These are phyloP conservation scores for Eremothecium coryli DNA, from an alignment of 1,139 yeast species.

Conservation along the genomic window DNA sequence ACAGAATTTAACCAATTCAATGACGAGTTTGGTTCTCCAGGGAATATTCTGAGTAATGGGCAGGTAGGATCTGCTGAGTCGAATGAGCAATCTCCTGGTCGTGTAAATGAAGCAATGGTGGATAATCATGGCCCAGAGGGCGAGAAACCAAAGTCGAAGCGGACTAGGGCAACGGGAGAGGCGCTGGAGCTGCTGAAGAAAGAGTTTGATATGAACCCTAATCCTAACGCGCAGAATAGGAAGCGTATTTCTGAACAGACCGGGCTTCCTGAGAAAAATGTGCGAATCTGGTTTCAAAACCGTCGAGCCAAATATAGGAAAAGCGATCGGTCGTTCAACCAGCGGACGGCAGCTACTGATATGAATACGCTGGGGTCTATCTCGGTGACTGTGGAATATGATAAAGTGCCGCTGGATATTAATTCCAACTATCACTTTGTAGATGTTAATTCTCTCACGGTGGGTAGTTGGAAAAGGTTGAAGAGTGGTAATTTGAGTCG, in stretches of 20 bases:
- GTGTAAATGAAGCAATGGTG: conserved; percentile 1
- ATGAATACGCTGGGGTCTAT: conserved; percentile 6
- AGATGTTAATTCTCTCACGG: conserved; percentile 57
- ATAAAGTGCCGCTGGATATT: conserved; percentile 42
- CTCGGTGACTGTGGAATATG: conserved; percentile 23
- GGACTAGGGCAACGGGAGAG: conserved; percentile 75
- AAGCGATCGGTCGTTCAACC: conserved; percentile 19
- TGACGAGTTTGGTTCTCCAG: conserved; percentile 8
- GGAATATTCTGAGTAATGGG: conserved; percentile 4
- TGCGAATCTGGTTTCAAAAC: conserved; percentile 92
- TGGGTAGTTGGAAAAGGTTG: conserved; percentile 73
- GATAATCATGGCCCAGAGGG: conserved; percentile 5
- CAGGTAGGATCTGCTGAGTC: neutral
- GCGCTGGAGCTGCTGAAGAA: conserved; percentile 58
- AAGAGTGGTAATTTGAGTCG: conserved; percentile 47
- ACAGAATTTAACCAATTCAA: conserved; percentile 6
- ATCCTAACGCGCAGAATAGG: conserved; percentile 59
- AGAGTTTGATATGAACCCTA: conserved; percentile 66
- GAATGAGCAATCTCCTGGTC: conserved; percentile 1
- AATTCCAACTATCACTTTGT: conserved; percentile 62
- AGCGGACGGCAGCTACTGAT: conserved; percentile 10
- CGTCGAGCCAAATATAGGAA: conserved; percentile 71
- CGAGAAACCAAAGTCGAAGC: conserved; percentile 23
- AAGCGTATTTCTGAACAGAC: conserved; percentile 65
- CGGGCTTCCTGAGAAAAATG: conserved; percentile 85